Conservation (phyloP, 352 stramenopile species). For the Phytophthora nicotianae region DNA sequence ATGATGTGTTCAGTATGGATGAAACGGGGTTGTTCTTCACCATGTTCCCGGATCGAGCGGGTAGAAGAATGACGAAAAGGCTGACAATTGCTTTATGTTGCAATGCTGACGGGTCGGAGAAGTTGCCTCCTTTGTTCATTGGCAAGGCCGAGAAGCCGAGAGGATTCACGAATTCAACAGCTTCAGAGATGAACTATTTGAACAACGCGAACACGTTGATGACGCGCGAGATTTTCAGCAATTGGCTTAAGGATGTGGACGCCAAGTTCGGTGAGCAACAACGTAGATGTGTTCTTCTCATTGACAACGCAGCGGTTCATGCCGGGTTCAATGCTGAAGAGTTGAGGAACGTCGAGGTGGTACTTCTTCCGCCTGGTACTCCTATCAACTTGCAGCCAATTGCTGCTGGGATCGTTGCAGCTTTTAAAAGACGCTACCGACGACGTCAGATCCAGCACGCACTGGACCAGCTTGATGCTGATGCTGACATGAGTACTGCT, state of each 20-base stretch:
- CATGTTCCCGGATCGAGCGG: slow-evolving; percentile 27
- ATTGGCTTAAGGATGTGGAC: slow-evolving; percentile 40
- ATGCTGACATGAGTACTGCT: slow-evolving; percentile 17
- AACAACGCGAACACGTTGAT: slow-evolving; percentile 38
- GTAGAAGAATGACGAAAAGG: slow-evolving; percentile 29
- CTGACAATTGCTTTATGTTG: slow-evolving; percentile 32
- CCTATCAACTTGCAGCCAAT: slow-evolving; percentile 30
- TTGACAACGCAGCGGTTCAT: slow-evolving; percentile 38
- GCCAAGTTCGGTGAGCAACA: slow-evolving; percentile 24
- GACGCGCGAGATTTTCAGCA: slow-evolving; percentile 36
- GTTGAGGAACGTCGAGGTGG: slow-evolving; percentile 34
- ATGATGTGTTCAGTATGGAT: slow-evolving; percentile 35
- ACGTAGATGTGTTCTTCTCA: slow-evolving; percentile 31
- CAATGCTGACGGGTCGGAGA: slow-evolving; percentile 45
- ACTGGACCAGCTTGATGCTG: slow-evolving; percentile 31
- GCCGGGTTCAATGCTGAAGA: slow-evolving; percentile 19
- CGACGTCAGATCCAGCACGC: slow-evolving; percentile 35
- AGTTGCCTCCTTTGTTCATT: slow-evolving; percentile 38
- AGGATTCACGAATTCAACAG: slow-evolving; percentile 25
- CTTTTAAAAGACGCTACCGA: slow-evolving; percentile 37
- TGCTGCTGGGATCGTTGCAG: slow-evolving; percentile 24
- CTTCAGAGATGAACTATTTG: slow-evolving; percentile 33
- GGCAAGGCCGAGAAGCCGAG: slow-evolving; percentile 38
- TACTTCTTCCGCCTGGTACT: slow-evolving; percentile 22
- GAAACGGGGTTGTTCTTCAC: slow-evolving; percentile 34